phyloP scores from a whole-genome alignment of 1,139 yeast genomes.

The Saccharomycopsis hybrid region DNA sequence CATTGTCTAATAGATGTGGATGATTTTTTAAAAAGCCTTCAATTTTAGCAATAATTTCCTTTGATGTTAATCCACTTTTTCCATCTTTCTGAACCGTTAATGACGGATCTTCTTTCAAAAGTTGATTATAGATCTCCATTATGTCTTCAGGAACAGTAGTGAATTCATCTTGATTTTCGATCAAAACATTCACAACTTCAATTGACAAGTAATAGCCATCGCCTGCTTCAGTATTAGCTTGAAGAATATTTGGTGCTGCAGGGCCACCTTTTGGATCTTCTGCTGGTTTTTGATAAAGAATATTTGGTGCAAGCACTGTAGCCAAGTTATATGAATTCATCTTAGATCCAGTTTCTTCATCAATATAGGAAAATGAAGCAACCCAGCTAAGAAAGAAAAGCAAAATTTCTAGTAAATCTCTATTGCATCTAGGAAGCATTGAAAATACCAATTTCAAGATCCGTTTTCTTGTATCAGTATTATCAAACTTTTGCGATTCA shows the following conservation, averaged over 20 bases:
- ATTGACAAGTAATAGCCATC: slow-evolving; percentile 86
- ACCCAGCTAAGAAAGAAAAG: slow-evolving; percentile 90
- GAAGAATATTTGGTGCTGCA: background rate
- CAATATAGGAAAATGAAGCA: slow-evolving; percentile 87
- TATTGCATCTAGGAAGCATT: slow-evolving; percentile 72
- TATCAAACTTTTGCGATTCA: slow-evolving; percentile 55
- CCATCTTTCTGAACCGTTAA: slow-evolving; percentile 22
- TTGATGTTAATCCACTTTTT: slow-evolving; percentile 23
- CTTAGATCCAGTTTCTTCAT: slow-evolving; percentile 83
- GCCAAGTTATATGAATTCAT: slow-evolving; percentile 96
- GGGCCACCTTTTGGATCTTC: slow-evolving; percentile 22
- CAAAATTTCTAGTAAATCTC: slow-evolving; percentile 83
- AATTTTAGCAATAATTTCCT: slow-evolving; percentile 25
- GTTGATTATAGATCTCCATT: slow-evolving; percentile 26
- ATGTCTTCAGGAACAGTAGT: slow-evolving; percentile 66
- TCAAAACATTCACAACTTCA: slow-evolving; percentile 81
- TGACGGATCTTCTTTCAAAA: slow-evolving; percentile 21
- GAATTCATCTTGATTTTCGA: slow-evolving; percentile 76
- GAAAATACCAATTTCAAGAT: slow-evolving; percentile 69
- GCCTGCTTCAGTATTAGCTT: slow-evolving; percentile 42
- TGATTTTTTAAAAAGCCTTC: slow-evolving; percentile 22
- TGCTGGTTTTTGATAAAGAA: slow-evolving; percentile 54
- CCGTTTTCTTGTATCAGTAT: slow-evolving; percentile 44
- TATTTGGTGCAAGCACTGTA: slow-evolving; percentile 91
- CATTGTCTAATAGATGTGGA: slow-evolving; percentile 1